Conservation (phyloP, 352 stramenopile genomes). For the Stephanocyclus meneghinianus region DNA sequence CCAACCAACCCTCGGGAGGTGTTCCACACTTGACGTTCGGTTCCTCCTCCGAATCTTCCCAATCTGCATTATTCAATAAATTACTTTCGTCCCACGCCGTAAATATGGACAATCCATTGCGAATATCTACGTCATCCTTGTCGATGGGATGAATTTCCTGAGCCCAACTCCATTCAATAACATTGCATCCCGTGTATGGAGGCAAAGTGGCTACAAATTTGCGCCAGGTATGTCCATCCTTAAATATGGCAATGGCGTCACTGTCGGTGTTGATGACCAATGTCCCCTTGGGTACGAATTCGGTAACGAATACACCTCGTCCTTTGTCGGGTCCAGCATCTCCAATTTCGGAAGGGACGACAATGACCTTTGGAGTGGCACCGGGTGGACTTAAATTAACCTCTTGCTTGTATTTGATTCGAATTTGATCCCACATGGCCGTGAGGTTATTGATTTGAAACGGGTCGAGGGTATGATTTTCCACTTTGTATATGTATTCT, state of each 20-base stretch:
- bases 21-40: conserved; percentile 44
- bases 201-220: conserved; percentile 30
- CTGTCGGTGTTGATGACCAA: conserved; percentile 36
- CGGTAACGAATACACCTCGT: conserved; percentile 39
- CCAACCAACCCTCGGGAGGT: conserved; percentile 15
- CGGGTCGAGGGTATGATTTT: conserved; percentile 11
- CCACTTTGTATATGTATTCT: conserved; percentile 12
- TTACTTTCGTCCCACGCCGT: conserved; percentile 47
- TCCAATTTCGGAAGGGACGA: conserved; percentile 21
- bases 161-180: conserved; percentile 47
- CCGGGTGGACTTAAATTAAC: conserved; percentile 17
- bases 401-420: conserved; percentile 9
- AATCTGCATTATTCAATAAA: conserved; percentile 47
- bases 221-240: conserved; percentile 30
- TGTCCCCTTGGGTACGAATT: conserved; percentile 22
- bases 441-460: conserved; percentile 2
- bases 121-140: conserved; percentile 31
- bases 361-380: conserved; percentile 1
- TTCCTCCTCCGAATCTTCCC: conserved; percentile 29
- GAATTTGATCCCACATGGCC: conserved; percentile 12
- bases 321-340: conserved; percentile 34
- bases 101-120: conserved; percentile 49
- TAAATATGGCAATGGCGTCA: conserved; percentile 29
- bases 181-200: conserved; percentile 35
- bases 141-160: conserved; percentile 28